Percentiles rank a stretch among this genome's conserved stretches.
phyloP scores from a whole-genome alignment of 345 rosid species.

The Citrus maxima region DNA sequence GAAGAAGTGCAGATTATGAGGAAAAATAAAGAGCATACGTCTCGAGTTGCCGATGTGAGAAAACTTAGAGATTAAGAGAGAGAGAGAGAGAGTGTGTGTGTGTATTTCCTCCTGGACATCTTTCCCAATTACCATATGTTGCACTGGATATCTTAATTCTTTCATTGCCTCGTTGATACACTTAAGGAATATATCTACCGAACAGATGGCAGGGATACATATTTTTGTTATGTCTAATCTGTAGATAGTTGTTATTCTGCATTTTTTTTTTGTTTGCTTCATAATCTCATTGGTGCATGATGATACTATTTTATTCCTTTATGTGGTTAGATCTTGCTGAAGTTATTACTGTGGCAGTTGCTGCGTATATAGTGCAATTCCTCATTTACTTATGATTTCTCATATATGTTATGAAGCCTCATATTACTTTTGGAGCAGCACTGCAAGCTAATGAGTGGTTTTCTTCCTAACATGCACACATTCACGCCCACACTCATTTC shows the following conservation, averaged over 20 bases:
- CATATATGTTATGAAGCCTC: not conserved
- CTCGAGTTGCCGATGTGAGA: not conserved
- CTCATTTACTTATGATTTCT: not conserved
- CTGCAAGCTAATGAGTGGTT: not conserved
- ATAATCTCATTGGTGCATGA: slow-evolving; percentile 1
- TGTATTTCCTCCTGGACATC: not conserved
- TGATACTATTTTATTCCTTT: slow-evolving; percentile 6
- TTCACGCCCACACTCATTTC: not conserved
- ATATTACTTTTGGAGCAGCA: not conserved
- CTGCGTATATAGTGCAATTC: not conserved
- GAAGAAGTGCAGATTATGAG: no score
- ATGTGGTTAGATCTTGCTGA: not conserved
- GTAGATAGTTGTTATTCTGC: not conserved
- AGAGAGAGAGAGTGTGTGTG: no score
- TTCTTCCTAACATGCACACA: not conserved
- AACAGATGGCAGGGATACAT: not conserved
- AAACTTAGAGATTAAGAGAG: not conserved
- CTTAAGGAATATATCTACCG: slow-evolving; percentile 3
- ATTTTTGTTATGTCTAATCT: not conserved
- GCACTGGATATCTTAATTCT: not conserved
- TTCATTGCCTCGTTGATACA: not conserved
- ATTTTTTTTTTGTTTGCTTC: slow-evolving; percentile 5
- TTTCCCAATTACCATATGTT: not conserved
- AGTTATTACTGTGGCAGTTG: not conserved
- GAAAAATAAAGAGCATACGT: no score